phyloP scores from a whole-genome alignment of 179 eudicot species.

The Gypsophila paniculata region DNA sequence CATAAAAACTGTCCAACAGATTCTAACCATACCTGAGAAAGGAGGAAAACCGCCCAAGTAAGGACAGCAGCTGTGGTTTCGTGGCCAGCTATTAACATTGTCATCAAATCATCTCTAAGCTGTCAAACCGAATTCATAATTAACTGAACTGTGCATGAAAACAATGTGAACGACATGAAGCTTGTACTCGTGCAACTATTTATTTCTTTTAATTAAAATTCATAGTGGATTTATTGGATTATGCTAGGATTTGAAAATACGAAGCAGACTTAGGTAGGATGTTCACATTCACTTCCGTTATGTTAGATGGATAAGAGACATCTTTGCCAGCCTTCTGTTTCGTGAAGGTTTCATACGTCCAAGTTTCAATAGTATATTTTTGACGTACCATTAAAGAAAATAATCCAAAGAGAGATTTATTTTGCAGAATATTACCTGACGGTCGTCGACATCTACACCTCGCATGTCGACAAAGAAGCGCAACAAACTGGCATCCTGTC shows the following conservation, averaged over 20 bases:
- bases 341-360: not conserved
- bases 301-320: not conserved
- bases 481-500: slow-evolving; percentile 95
- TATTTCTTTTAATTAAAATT: not conserved
- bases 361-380: not conserved
- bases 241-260: not conserved
- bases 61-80: slow-evolving; percentile 99
- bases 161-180: not conserved
- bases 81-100: slow-evolving; percentile 99
- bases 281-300: slow-evolving; percentile 4
- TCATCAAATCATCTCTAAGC: slow-evolving; percentile 99
- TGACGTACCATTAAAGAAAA: not conserved
- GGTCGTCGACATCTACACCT: slow-evolving; percentile 92
- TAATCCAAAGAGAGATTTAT: not conserved
- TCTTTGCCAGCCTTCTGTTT: not conserved
- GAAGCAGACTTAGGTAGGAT: not conserved
- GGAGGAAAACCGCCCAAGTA: slow-evolving; percentile 94
- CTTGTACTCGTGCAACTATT: not conserved
- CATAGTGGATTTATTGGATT: not conserved
- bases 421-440: slow-evolving; percentile 58
- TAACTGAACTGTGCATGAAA: not conserved
- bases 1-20: not conserved
- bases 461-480: slow-evolving; percentile 98
- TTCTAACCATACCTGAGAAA: slow-evolving; percentile 58
- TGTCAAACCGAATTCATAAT: slow-evolving; percentile 31